A percentile compares a stretch with the other conserved stretches of the same genome.
These are phyloP conservation scores for Heliamphora pulchella DNA, from an alignment of 179 eudicot species.

Conservation along the genomic window DNA sequence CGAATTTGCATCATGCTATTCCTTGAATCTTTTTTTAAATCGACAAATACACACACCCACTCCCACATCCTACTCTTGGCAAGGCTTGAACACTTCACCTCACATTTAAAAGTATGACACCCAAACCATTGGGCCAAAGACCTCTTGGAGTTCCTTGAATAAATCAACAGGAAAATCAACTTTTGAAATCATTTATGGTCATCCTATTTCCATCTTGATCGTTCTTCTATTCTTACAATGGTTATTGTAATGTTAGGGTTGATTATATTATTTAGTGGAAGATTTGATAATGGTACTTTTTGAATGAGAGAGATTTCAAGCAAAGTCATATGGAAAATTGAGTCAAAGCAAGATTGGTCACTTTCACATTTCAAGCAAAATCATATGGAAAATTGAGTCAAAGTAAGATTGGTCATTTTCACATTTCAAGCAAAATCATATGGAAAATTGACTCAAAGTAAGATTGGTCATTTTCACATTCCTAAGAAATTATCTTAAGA, in stretches of 20 bases:
- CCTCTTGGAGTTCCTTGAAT: not conserved
- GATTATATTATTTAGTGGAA: not conserved
- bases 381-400: not conserved
- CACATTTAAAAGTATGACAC: too few relatives aligned
- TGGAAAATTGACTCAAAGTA: not conserved
- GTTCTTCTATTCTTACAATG: constrained; percentile 3
- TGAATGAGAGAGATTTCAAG: not conserved
- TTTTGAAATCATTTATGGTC: constrained; percentile 1
- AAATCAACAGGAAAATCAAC: not conserved
- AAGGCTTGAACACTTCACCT: too few relatives aligned
- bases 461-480: not conserved
- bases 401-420: not conserved
- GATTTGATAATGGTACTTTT: not conserved
- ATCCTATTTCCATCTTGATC: not conserved
- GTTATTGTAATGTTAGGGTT: not conserved
- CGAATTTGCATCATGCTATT: not conserved
- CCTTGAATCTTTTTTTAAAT: not conserved
- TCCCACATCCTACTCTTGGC: too few relatives aligned
- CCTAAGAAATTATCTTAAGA: not conserved
- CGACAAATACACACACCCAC: too few relatives aligned
- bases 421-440: not conserved
- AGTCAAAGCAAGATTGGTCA: not conserved
- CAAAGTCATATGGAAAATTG: not conserved
- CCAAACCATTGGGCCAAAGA: too few relatives aligned
- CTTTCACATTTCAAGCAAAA: not conserved